These are phyloP conservation scores for Malus domestica DNA, from an alignment of 306 rosid species.

Conservation along the genomic window DNA sequence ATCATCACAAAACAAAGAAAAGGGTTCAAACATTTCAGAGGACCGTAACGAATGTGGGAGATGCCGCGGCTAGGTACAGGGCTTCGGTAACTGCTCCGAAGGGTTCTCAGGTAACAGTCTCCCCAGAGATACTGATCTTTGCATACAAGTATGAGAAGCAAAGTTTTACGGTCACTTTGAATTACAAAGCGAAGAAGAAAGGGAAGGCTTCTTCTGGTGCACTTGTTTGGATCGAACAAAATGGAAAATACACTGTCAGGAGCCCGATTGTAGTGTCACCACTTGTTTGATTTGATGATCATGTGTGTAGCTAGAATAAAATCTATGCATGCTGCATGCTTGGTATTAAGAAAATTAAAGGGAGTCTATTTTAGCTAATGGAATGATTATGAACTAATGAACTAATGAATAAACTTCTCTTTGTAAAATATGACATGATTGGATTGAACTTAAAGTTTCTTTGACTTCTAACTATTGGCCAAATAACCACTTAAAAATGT, in stretches of 20 bases:
- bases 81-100: slow-evolving; percentile 26
- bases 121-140: slow-evolving; percentile 28
- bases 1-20: background rate
- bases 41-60: slow-evolving; percentile 43
- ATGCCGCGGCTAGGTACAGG: slow-evolving; percentile 12
- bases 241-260: slow-evolving; percentile 21
- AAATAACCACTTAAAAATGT: too few relatives aligned
- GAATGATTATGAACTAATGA: too few relatives aligned
- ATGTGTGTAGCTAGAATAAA: background rate
- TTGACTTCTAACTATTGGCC: too few relatives aligned
- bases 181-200: background rate
- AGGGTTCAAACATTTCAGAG: slow-evolving; percentile 21
- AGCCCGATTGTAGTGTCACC: slow-evolving; percentile 13
- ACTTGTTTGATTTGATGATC: background rate
- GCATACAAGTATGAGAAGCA: slow-evolving; percentile 29
- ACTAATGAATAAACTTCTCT: too few relatives aligned
- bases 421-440: too few relatives aligned
- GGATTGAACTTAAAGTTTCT: too few relatives aligned
- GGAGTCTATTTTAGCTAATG: too few relatives aligned
- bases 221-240: slow-evolving; percentile 20
- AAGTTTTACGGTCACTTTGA: slow-evolving; percentile 25
- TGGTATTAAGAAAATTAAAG: background rate
- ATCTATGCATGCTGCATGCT: background rate
- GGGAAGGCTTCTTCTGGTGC: slow-evolving; percentile 7
- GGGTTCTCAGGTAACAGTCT: slow-evolving; percentile 30